phyloP scores from a whole-genome alignment of 371 early-diverging fungal species.

The Encephalitozoon hellem region DNA sequence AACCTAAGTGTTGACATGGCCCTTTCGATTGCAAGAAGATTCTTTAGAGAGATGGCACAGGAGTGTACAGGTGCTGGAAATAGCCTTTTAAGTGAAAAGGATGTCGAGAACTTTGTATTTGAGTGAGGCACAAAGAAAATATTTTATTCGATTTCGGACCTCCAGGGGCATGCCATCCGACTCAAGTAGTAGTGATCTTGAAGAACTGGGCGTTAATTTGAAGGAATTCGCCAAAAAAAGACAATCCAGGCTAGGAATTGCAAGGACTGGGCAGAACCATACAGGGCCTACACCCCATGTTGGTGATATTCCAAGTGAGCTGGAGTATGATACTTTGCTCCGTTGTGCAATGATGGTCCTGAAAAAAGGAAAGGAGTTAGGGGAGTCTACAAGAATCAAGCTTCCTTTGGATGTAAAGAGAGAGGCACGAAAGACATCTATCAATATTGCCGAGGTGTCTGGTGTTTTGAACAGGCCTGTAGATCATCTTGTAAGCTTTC shows the following conservation, averaged over 20 bases:
- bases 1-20: slow-evolving; percentile 97
- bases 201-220: slow-evolving; percentile 20
- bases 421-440: slow-evolving; percentile 55
- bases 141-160: not conserved
- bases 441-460: slow-evolving; percentile 57
- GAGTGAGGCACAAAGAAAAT: not conserved
- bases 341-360: slow-evolving; percentile 50
- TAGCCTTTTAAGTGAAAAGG: slow-evolving; percentile 10
- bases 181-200: slow-evolving; percentile 9
- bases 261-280: not conserved
- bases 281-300: not conserved
- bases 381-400: slow-evolving; percentile 42
- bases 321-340: slow-evolving; percentile 55
- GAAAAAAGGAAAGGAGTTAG: slow-evolving; percentile 37
- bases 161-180: not conserved
- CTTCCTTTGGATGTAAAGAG: slow-evolving; percentile 57
- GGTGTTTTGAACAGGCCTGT: slow-evolving; percentile 67
- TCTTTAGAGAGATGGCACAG: slow-evolving; percentile 88
- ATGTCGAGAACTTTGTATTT: slow-evolving; percentile 2
- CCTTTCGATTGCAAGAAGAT: slow-evolving; percentile 77
- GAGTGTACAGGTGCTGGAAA: slow-evolving; percentile 9
- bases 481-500: slow-evolving; percentile 88
- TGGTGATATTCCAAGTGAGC: slow-evolving; percentile 14
- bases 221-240: slow-evolving; percentile 35
- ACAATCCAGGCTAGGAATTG: slow-evolving; percentile 5